A percentile compares a stretch with the other conserved stretches of the same genome.
phyloP scores from a whole-genome alignment of 2,329 filamentous ascomycete species.

The Cryphonectria naterciae region DNA sequence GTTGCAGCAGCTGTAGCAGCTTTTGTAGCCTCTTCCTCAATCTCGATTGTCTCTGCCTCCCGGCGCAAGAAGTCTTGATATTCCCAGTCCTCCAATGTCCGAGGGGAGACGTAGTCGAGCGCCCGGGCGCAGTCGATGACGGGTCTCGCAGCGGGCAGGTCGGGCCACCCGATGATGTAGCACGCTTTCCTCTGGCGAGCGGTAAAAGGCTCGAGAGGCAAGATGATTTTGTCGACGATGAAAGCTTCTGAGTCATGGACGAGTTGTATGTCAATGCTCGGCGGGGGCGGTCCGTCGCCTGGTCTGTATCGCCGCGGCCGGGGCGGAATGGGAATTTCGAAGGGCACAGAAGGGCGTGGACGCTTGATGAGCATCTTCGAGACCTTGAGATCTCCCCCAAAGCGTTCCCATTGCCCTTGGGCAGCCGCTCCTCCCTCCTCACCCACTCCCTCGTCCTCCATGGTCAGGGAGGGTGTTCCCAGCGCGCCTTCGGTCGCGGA shows the following conservation, averaged over 20 bases:
- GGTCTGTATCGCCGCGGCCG: slow-evolving; percentile 45
- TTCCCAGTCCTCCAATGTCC: slow-evolving; percentile 61
- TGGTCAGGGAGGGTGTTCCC: background rate
- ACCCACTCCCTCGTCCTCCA: background rate
- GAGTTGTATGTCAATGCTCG: slow-evolving; percentile 52
- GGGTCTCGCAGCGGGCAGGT: slow-evolving; percentile 53
- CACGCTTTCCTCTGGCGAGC: slow-evolving; percentile 50
- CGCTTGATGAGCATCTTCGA: slow-evolving; percentile 4
- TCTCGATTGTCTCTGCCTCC: slow-evolving; percentile 43
- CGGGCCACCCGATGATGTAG: slow-evolving; percentile 60
- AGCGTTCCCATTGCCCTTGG: slow-evolving; percentile 19
- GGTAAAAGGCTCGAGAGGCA: slow-evolving; percentile 40
- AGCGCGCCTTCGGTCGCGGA: background rate
- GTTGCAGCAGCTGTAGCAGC: slow-evolving; percentile 13
- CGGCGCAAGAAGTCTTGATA: slow-evolving; percentile 47
- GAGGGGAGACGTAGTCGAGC: slow-evolving; percentile 62
- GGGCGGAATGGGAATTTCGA: slow-evolving; percentile 41
- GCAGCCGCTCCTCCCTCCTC: background rate
- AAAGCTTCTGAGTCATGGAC: slow-evolving; percentile 57
- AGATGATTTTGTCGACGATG: slow-evolving; percentile 58
- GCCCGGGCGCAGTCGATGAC: slow-evolving; percentile 52
- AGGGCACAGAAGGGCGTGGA: slow-evolving; percentile 10
- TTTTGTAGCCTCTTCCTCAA: slow-evolving; percentile 35
- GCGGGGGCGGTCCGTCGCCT: slow-evolving; percentile 52
- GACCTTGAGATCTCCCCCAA: slow-evolving; percentile 14